phyloP scores from a whole-genome alignment of 768 basidiomycete species.

The Hericium coralloides region DNA sequence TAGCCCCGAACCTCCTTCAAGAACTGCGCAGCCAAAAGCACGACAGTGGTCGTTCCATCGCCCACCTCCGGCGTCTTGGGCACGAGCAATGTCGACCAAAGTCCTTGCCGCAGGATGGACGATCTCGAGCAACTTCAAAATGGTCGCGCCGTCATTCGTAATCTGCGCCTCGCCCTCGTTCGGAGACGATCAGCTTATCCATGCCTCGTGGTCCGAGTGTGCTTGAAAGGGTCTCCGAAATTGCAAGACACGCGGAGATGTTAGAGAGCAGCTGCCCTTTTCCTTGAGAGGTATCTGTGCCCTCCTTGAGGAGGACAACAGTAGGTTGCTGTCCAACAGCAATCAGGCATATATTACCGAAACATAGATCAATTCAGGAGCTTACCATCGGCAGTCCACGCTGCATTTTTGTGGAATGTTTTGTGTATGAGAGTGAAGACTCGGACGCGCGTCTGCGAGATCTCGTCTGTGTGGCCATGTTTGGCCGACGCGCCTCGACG shows the following conservation, averaged over 20 bases:
- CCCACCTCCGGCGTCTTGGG: constrained; percentile 98
- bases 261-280: constrained; percentile 88
- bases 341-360: constrained; percentile 8
- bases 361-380: neutral
- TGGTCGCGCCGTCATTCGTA: constrained; percentile 99
- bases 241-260: constrained; percentile 92
- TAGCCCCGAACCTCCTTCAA: constrained; percentile 86
- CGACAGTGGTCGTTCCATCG: constrained; percentile 96
- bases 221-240: constrained; percentile 83
- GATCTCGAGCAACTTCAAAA: constrained; percentile 94
- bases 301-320: constrained; percentile 91
- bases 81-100: constrained; percentile 96
- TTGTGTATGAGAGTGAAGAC: neutral
- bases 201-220: constrained; percentile 98
- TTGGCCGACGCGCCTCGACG: constrained; percentile 16
- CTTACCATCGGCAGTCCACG: constrained; percentile 36
- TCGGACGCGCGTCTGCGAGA: neutral
- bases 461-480: constrained; percentile 28
- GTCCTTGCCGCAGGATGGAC: constrained; percentile 97
- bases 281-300: constrained; percentile 94
- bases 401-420: constrained; percentile 56
- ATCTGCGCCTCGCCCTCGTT: constrained; percentile 96
- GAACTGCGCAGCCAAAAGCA: constrained; percentile 88
- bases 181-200: constrained; percentile 96
- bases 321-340: constrained; percentile 74